Evolutionary conservation across 352 stramenopile genomes (phyloP), one percentile per base, ranked within the genome.

Genomic region (Pythium rishiriense): DNA sequence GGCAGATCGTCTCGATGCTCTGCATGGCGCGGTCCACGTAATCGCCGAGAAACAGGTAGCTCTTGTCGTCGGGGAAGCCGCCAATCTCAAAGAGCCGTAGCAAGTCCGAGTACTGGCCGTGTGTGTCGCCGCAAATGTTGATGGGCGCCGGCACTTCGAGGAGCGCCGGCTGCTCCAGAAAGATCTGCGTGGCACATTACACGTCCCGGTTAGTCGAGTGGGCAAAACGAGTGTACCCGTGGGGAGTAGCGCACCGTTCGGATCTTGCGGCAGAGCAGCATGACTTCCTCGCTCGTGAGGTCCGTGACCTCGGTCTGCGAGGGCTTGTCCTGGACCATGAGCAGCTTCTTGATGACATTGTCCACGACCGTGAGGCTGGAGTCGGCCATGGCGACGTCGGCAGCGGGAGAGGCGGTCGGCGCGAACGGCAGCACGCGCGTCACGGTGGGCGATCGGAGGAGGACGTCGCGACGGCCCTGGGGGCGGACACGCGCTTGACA

Each of bases 51-150:
- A 90, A 90, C 25, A 74, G 33, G 42, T 70, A 93, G 61, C 68
- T 81, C 19, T 67, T 65, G 15, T 91, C 83, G 31, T 95, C 87
- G 11, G 88, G 93, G 62, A 98, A 98, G 25, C 93, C 89, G 64
- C 85, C 83, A 55, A 90, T 91, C 68, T 94, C 82, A 66, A 99
- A 99, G 37, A 99, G 74, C 67, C 99, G 94, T 37, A 98, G 75
- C 29, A 99, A 69, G 75, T 99, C 98, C 67, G 98, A 97, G 74
- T 99, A 99, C 78, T 99, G 98, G 4, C 97, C 90, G 66, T 99
- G 97, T 54, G 98, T 97, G 70, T 99, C 98, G 31, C 97, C 97
- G 37, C 81, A 91, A 71, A 99, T 98, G 73, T 98, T 99, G 58
- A 99, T 97, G 26, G 97, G 97, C 14, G 94, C 93, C 39, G 90